Evolutionary conservation across 306 rosid species (phyloP).

Genomic region (Prunus campanulata): DNA sequence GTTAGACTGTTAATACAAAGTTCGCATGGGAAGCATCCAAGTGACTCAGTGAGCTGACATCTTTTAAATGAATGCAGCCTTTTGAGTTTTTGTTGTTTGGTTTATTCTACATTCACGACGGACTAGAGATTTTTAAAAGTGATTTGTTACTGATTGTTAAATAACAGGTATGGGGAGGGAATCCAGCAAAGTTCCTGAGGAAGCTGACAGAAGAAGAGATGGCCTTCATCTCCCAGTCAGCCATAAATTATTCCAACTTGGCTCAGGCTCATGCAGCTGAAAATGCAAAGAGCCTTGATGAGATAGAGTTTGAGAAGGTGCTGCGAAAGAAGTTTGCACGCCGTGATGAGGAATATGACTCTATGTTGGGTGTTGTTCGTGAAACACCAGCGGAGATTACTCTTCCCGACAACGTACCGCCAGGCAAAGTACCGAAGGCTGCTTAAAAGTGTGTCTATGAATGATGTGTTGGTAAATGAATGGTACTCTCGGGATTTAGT

Average conservation of each 20-base stretch:
- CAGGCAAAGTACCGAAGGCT: slow-evolving; percentile 55
- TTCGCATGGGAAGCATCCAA: neutral
- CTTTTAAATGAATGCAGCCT: neutral
- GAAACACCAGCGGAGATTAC: slow-evolving; percentile 57
- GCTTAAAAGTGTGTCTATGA: slow-evolving; percentile 20
- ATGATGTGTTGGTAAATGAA: slow-evolving; percentile 4
- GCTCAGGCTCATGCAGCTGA: slow-evolving; percentile 94
- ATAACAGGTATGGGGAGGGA: slow-evolving; percentile 93
- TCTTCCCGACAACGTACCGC: slow-evolving; percentile 48
- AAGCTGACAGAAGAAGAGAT: slow-evolving; percentile 91
- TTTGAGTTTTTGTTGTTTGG: neutral
- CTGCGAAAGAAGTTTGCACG: slow-evolving; percentile 71
- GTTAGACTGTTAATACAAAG: neutral
- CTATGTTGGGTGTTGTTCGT: slow-evolving; percentile 50
- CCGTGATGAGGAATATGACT: slow-evolving; percentile 60
- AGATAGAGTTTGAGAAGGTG: slow-evolving; percentile 71
- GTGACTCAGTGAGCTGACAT: neutral
- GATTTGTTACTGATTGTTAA: neutral
- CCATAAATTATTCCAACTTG: slow-evolving; percentile 75
- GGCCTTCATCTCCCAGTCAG: slow-evolving; percentile 83
- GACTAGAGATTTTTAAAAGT: neutral
- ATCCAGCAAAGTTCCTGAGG: slow-evolving; percentile 92
- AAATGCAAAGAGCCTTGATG: slow-evolving; percentile 71
- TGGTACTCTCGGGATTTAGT: slow-evolving; percentile 17
- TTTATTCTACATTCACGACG: neutral